These are phyloP conservation scores for Magnaporthiopsis incrustans DNA, from an alignment of 2,329 filamentous ascomycete genomes.

Conservation along the genomic window DNA sequence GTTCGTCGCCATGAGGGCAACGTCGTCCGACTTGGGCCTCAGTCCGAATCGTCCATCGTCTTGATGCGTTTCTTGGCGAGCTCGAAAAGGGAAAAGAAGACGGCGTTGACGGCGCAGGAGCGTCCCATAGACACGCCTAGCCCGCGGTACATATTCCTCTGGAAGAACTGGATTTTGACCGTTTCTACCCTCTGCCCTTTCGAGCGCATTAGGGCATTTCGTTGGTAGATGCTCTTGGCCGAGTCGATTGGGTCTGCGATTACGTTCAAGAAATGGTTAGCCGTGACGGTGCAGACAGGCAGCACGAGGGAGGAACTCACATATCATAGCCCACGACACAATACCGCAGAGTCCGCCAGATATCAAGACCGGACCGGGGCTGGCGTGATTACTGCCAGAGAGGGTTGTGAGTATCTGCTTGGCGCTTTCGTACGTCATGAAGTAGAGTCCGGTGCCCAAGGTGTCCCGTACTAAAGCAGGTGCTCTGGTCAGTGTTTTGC, in stretches of 20 bases:
- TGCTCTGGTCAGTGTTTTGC: background rate
- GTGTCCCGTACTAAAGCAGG: conserved; percentile 62
- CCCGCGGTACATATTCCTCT: conserved; percentile 72
- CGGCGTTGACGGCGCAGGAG: conserved; percentile 75
- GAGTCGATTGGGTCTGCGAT: conserved; percentile 64
- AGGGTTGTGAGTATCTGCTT: conserved; percentile 76
- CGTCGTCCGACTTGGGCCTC: background rate
- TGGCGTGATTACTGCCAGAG: conserved; percentile 63
- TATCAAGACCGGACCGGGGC: conserved; percentile 68
- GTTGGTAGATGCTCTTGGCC: conserved; percentile 78
- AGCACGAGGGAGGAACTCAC: conserved; percentile 38
- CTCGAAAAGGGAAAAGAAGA: conserved; percentile 86
- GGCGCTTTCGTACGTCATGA: conserved; percentile 80
- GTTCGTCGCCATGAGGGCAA: background rate
- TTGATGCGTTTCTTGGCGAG: conserved; percentile 66
- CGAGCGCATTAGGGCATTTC: conserved; percentile 65
- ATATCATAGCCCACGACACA: conserved; percentile 71
- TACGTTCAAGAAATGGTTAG: conserved; percentile 17
- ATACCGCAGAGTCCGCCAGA: conserved; percentile 77
- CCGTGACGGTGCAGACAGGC: conserved; percentile 6
- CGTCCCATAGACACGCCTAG: conserved; percentile 76
- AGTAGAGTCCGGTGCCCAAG: conserved; percentile 76
- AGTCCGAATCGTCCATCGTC: conserved; percentile 36
- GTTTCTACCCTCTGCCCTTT: conserved; percentile 56
- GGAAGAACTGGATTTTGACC: conserved; percentile 72